A percentile compares a stretch with the other conserved stretches of the same genome.
These are phyloP conservation scores for Xylaria sp. DNA, from an alignment of 2,329 filamentous ascomycete species.

Conservation along the genomic window DNA sequence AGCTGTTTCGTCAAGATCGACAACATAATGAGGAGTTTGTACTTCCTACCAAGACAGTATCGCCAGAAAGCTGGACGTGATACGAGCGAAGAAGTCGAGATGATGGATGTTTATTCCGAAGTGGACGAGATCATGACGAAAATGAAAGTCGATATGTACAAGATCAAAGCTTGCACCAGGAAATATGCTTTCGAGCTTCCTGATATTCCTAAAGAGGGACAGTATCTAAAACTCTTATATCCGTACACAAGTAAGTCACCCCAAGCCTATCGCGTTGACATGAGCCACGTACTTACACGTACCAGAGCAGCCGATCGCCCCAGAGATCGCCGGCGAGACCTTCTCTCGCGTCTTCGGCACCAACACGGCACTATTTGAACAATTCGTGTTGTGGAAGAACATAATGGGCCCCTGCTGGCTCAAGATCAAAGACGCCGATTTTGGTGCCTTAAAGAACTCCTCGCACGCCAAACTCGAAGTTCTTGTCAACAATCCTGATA, in stretches of 20 bases:
- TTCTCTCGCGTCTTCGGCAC: slow-evolving; percentile 94
- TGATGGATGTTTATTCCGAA: slow-evolving; percentile 88
- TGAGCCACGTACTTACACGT: slow-evolving; percentile 21
- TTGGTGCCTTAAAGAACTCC: slow-evolving; percentile 81
- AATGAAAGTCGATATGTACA: slow-evolving; percentile 84
- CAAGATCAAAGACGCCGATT: slow-evolving; percentile 84
- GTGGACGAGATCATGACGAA: slow-evolving; percentile 87
- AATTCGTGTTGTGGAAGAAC: slow-evolving; percentile 98
- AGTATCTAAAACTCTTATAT: slow-evolving; percentile 96
- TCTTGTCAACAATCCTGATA: slow-evolving; percentile 75
- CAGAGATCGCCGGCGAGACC: slow-evolving; percentile 76
- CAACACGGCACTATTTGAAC: slow-evolving; percentile 93
- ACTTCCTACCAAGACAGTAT: slow-evolving; percentile 80
- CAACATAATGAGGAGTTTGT: slow-evolving; percentile 90
- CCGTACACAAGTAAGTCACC: slow-evolving; percentile 73
- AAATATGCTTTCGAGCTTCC: slow-evolving; percentile 96
- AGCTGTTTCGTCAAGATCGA: slow-evolving; percentile 97
- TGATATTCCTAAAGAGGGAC: slow-evolving; percentile 81
- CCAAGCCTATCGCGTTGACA: neutral
- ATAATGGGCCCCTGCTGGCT: slow-evolving; percentile 99
- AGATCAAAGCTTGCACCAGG: slow-evolving; percentile 85
- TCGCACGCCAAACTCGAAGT: slow-evolving; percentile 98
- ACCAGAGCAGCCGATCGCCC: slow-evolving; percentile 68
- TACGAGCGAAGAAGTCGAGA: slow-evolving; percentile 77
- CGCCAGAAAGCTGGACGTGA: slow-evolving; percentile 61